phyloP scores from a whole-genome alignment of 441 rosid genomes.

The Breynia disticha region DNA sequence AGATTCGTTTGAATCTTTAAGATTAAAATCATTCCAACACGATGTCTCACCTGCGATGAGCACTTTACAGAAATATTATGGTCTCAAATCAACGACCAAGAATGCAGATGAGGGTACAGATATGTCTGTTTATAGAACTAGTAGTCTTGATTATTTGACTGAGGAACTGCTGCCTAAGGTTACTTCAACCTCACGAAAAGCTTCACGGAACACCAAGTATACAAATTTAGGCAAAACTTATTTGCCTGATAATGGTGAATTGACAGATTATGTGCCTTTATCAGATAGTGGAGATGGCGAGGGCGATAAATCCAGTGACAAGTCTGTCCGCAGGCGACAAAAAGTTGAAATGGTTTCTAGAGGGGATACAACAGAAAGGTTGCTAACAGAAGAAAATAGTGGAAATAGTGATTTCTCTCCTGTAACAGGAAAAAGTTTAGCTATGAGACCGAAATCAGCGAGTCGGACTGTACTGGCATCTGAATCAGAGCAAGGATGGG shows the following conservation, averaged over 20 bases:
- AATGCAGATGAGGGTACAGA: constrained; percentile 30
- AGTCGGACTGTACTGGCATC: constrained; percentile 28
- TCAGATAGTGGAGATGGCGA: constrained; percentile 37
- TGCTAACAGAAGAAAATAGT: constrained; percentile 46
- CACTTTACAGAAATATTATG: constrained; percentile 40
- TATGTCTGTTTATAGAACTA: constrained; percentile 39
- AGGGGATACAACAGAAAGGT: constrained; percentile 30
- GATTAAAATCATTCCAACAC: constrained; percentile 26
- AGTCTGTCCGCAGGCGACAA: constrained; percentile 49
- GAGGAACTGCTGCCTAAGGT: constrained; percentile 24
- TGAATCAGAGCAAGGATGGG: constrained; percentile 37
- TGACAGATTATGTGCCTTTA: constrained; percentile 23
- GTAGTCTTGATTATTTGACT: constrained; percentile 17
- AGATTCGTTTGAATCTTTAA: constrained; percentile 35
- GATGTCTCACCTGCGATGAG: constrained; percentile 50
- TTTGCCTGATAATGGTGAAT: constrained; percentile 17
- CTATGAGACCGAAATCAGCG: constrained; percentile 47
- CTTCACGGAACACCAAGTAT: constrained; percentile 12
- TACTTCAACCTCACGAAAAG: constrained; percentile 15
- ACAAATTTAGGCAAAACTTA: constrained; percentile 16
- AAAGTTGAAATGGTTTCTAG: constrained; percentile 38
- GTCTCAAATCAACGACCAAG: constrained; percentile 28
- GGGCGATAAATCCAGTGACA: constrained; percentile 37
- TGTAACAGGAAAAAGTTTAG: constrained; percentile 37
- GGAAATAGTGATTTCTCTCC: constrained; percentile 32